Evolutionary conservation across 768 basidiomycete species (phyloP), one percentile per base, ranked within the genome.

Genomic region (Mrakia blollopis): DNA sequence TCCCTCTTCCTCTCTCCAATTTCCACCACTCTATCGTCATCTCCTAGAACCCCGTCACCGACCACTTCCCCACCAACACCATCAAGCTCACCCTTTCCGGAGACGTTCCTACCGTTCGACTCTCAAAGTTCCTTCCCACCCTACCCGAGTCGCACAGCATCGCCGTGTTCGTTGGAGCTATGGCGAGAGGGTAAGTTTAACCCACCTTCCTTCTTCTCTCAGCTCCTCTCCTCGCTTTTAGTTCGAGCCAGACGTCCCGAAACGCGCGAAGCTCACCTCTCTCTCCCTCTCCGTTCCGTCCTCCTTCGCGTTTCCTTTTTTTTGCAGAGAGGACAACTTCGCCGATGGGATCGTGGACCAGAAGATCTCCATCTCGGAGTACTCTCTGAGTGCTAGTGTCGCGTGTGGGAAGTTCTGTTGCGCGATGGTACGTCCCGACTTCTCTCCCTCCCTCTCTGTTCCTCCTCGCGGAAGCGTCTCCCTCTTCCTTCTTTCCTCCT

Each of bases 131-230:
- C 85, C 86, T 99, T 63, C 90, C 90, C 0, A 92, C 90, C 0
- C 85, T 98, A 9, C 94, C 95, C 0, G 87, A 90, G 74, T 92
- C 92, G 7, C 93, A 98, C 81, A 91, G 91, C 52, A 85, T 99
- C 73, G 94, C 93, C 25, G 92, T 99, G 74, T 97, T 98, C 80
- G 94, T 99, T 75, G 96, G 96, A 69, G 97, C 96, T 30, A 99
- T 99, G 96, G 96, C 96, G 9, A 87, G 96, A 76, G 96, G 96
- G 83, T 85, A 41, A 72, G 84, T 79, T 18, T 3, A 37, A 23
- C 47, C 63, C 60, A 3, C 47, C 18, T 14, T 47, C 13, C 5
- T 50, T 18, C 47, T 18, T 50, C 35, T 62, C n/a, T 16, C 37
- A 47, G 0, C 47, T 44, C 28, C 1, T 60, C 11, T 4, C 9